Evolutionary conservation across 73 alveolate species (phyloP).

Genomic region (Urostyla sp.): DNA sequence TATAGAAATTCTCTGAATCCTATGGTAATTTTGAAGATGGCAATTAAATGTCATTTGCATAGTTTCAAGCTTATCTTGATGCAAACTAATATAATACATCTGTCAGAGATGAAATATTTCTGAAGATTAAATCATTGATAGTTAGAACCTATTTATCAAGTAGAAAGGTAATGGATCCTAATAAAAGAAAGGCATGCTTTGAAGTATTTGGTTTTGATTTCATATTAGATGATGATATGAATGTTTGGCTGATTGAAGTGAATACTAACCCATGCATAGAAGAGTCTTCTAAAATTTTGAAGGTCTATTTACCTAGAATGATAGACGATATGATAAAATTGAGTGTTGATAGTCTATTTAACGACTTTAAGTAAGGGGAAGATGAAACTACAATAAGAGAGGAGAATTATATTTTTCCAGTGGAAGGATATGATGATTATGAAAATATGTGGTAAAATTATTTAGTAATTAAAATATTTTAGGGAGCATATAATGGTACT

Average conservation of each 20-base stretch:
- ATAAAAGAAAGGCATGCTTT: conserved; percentile 72
- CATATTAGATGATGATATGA: conserved; percentile 78
- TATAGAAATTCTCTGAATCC: conserved; percentile 85
- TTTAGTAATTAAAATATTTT: no score
- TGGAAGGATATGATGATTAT: conserved; percentile 39
- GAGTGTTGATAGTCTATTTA: conserved; percentile 56
- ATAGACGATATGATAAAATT: conserved; percentile 67
- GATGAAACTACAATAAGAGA: no score
- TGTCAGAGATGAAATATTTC: conserved; percentile 54
- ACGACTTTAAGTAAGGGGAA: not conserved
- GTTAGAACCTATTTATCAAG: conserved; percentile 60
- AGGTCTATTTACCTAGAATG: conserved; percentile 64
- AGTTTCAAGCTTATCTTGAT: conserved; percentile 61
- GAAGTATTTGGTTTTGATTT: conserved; percentile 92
- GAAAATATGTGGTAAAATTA: conserved; percentile 66
- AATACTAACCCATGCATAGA: conserved; percentile 92
- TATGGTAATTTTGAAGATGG: conserved; percentile 96
- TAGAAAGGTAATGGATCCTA: conserved; percentile 57
- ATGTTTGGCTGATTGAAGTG: conserved; percentile 87
- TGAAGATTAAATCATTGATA: conserved; percentile 74
- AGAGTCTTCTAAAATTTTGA: conserved; percentile 55
- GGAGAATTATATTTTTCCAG: conserved; percentile 1
- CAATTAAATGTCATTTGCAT: conserved; percentile 72
- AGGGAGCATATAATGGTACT: not conserved
- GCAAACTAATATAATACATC: conserved; percentile 2